Conservation (phyloP, 2,329 filamentous ascomycete genomes). For the Penicillium sclerotigenum region DNA sequence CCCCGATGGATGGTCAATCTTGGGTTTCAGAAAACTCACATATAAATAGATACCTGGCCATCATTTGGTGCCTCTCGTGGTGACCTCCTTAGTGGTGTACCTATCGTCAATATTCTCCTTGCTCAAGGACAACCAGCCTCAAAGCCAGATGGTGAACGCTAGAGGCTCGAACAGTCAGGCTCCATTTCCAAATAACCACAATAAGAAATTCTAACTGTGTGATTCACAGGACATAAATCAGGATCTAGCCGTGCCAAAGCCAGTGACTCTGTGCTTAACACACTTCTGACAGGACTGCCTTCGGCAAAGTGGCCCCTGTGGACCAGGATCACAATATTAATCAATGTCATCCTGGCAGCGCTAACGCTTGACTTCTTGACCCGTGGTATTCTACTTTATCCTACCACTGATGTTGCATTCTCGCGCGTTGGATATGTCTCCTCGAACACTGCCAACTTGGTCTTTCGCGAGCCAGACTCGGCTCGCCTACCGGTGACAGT, state of each 20-base stretch:
- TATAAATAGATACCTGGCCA: constrained; percentile 38
- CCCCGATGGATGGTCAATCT: neutral
- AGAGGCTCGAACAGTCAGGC: constrained; percentile 6
- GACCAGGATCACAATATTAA: constrained; percentile 64
- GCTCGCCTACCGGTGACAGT: constrained; percentile 71
- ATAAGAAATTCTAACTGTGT: neutral
- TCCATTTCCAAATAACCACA: neutral
- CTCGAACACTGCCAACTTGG: constrained; percentile 70
- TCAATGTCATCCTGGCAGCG: constrained; percentile 68
- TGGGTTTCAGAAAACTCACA: neutral
- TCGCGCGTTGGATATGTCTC: constrained; percentile 85
- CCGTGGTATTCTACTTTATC: constrained; percentile 66
- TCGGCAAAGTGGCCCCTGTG: constrained; percentile 65
- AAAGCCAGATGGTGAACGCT: constrained; percentile 6
- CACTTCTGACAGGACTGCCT: constrained; percentile 72
- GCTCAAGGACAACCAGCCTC: constrained; percentile 1
- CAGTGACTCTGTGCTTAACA: constrained; percentile 50
- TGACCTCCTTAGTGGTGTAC: constrained; percentile 47
- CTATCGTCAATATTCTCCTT: constrained; percentile 38
- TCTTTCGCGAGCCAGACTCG: constrained; percentile 80
- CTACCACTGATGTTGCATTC: constrained; percentile 74
- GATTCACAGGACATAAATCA: neutral
- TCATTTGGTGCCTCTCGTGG: constrained; percentile 36
- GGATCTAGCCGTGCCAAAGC: constrained; percentile 3
- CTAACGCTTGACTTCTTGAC: constrained; percentile 76